Conservation (phyloP, 179 eudicot species). For the Silene noctiflora region DNA sequence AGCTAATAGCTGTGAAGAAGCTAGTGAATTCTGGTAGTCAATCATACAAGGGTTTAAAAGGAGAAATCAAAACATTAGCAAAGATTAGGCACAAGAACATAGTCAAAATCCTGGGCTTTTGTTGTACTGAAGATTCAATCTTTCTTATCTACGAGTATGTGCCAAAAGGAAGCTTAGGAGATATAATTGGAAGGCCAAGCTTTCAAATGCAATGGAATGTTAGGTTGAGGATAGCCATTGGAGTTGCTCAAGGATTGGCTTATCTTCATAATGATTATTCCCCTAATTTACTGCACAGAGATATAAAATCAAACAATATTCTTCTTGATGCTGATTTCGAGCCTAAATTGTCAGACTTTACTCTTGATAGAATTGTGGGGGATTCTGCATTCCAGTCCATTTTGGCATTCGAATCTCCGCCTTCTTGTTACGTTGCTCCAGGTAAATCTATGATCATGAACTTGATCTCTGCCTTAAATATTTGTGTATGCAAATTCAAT, state of each 20-base stretch:
- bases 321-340: slow-evolving; percentile 67
- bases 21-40: slow-evolving; percentile 46
- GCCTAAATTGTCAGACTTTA: slow-evolving; percentile 68
- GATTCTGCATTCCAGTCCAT: slow-evolving; percentile 46
- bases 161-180: slow-evolving; percentile 76
- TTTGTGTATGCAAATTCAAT: background rate
- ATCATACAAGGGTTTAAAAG: slow-evolving; percentile 55
- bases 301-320: slow-evolving; percentile 63
- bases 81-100: slow-evolving; percentile 80
- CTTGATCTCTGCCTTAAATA: background rate
- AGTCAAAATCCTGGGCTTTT: slow-evolving; percentile 64
- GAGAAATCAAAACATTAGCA: slow-evolving; percentile 74
- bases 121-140: slow-evolving; percentile 56
- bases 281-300: slow-evolving; percentile 63
- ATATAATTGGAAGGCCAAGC: slow-evolving; percentile 46
- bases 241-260: slow-evolving; percentile 80
- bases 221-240: slow-evolving; percentile 64
- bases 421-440: slow-evolving; percentile 61
- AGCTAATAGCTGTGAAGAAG: slow-evolving; percentile 70
- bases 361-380: slow-evolving; percentile 54
- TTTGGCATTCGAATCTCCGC: background rate
- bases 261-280: slow-evolving; percentile 79
- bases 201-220: slow-evolving; percentile 59
- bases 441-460: slow-evolving; percentile 33
- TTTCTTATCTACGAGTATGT: slow-evolving; percentile 65